Base-by-base conservation (phyloP, 1,284 basidiomycete species). In the Marasmius oreades region DNA sequence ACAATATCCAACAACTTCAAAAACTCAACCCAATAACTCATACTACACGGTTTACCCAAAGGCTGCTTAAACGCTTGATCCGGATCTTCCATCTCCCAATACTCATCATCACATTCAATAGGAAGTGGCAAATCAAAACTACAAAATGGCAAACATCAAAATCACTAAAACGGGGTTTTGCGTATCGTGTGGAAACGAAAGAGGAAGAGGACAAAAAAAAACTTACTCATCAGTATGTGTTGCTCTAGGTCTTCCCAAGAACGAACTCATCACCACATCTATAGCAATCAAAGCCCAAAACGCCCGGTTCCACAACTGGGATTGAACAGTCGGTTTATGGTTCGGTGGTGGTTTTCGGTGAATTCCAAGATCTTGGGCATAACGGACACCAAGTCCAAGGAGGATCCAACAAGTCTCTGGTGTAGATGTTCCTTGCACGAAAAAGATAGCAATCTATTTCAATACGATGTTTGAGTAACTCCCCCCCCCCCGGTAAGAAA, bases 101-200 rank as follows among this genome's bases (percentile, higher is more conserved):
- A 56, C n/a, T 56, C 57, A 24, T 55, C 57, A 52, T 84, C 79
- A 3, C 85, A 79, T 5, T 78, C 77, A 6, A 80, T 34, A 12
- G 60, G 60, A 2, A 52, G 46, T 5, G 51, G 47, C n/a, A 59
- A 42, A 28, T 61, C 60, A 26, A 56, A 55, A 26, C 60, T 61
- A 28, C 6, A 55, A 16, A 24, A 51, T 18, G 28, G 39, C n/a
- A n/a, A n/a, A n/a, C n/a, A n/a, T n/a, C n/a, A n/a, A n/a, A n/a
- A n/a, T n/a, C n/a, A n/a, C n/a, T n/a, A n/a, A n/a, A n/a, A n/a
- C n/a, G n/a, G n/a, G n/a, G n/a, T n/a, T n/a, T n/a, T n/a, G n/a
- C n/a, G n/a, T n/a, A n/a, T n/a, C n/a, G n/a, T n/a, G n/a, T n/a
- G n/a, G n/a, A n/a, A n/a, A n/a, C n/a, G 7, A 7, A n/a, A 33